These are phyloP conservation scores for Liriodendron chinense DNA, from an alignment of 164 flowering plant genomes.

Conservation along the genomic window DNA sequence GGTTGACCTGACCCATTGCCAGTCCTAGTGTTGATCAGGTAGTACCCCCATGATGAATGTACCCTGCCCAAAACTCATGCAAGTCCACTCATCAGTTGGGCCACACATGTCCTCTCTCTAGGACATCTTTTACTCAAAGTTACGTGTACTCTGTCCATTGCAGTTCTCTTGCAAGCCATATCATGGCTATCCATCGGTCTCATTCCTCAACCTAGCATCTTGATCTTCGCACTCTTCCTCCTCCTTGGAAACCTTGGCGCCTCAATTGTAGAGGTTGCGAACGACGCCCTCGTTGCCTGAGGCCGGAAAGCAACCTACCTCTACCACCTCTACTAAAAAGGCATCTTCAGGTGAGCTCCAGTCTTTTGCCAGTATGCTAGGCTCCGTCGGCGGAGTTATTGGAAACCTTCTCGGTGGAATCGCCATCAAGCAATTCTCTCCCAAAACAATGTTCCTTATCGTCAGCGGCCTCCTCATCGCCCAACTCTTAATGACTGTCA, in stretches of 20 bases:
- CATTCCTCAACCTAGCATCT: slow-evolving; percentile 49
- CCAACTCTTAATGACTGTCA: slow-evolving; percentile 59
- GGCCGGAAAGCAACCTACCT: slow-evolving; percentile 40
- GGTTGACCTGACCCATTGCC: too few species aligned
- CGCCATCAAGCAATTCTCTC: slow-evolving; percentile 42
- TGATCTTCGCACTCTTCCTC: slow-evolving; percentile 54
- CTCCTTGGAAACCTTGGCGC: slow-evolving; percentile 93
- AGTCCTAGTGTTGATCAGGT: too few species aligned
- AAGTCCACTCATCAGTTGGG: too few species aligned
- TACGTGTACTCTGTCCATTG: slow-evolving; percentile 12
- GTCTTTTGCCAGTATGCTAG: slow-evolving; percentile 81
- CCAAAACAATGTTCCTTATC: slow-evolving; percentile 55
- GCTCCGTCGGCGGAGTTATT: slow-evolving; percentile 75
- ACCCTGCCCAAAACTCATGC: too few species aligned
- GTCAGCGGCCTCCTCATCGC: slow-evolving; percentile 49
- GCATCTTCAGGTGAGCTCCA: slow-evolving; percentile 68
- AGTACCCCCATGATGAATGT: too few species aligned
- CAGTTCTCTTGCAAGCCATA: slow-evolving; percentile 84
- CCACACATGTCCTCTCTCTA: too few species aligned
- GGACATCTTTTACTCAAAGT: background rate
- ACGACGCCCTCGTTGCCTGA: slow-evolving; percentile 98
- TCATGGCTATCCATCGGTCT: slow-evolving; percentile 82
- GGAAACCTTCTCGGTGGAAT: slow-evolving; percentile 82
- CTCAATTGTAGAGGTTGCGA: slow-evolving; percentile 89
- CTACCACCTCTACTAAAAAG: slow-evolving; percentile 27